These are phyloP conservation scores for Trichoderma sp. DNA, from an alignment of 2,329 filamentous ascomycete genomes.

Conservation along the genomic window DNA sequence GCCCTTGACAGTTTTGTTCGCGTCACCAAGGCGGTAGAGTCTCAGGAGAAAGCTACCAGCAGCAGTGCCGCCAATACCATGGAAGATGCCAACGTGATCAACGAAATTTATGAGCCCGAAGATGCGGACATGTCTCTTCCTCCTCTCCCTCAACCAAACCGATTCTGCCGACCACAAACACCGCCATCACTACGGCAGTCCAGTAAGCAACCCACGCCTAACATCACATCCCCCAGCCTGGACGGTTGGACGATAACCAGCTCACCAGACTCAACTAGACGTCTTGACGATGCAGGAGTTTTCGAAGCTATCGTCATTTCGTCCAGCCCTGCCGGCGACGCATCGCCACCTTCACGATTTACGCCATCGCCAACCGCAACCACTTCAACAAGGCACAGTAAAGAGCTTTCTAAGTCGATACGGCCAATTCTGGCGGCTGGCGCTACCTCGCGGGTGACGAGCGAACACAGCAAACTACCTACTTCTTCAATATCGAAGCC, in stretches of 20 bases:
- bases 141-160: conserved; percentile 16
- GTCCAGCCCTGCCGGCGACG: conserved; percentile 47
- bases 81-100: background rate
- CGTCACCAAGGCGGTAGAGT: conserved; percentile 43
- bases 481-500: background rate
- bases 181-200: conserved; percentile 36
- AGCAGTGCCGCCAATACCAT: background rate
- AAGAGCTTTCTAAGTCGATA: conserved; percentile 36
- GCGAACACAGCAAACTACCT: background rate
- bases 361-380: conserved; percentile 29
- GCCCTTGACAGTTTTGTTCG: conserved; percentile 49
- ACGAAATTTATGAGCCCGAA: conserved; percentile 6
- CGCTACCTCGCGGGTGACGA: conserved; percentile 34
- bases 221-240: conserved; percentile 33
- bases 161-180: conserved; percentile 29
- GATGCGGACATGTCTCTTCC: conserved; percentile 1
- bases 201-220: conserved; percentile 45
- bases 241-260: conserved; percentile 45
- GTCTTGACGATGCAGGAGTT: conserved; percentile 32
- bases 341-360: conserved; percentile 39
- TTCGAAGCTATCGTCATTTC: conserved; percentile 50
- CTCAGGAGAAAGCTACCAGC: conserved; percentile 7
- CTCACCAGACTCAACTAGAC: conserved; percentile 51
- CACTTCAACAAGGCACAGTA: conserved; percentile 26
- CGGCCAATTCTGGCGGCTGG: conserved; percentile 34